Conservation (phyloP, 768 basidiomycete species). For the Leccinum variicolor region DNA sequence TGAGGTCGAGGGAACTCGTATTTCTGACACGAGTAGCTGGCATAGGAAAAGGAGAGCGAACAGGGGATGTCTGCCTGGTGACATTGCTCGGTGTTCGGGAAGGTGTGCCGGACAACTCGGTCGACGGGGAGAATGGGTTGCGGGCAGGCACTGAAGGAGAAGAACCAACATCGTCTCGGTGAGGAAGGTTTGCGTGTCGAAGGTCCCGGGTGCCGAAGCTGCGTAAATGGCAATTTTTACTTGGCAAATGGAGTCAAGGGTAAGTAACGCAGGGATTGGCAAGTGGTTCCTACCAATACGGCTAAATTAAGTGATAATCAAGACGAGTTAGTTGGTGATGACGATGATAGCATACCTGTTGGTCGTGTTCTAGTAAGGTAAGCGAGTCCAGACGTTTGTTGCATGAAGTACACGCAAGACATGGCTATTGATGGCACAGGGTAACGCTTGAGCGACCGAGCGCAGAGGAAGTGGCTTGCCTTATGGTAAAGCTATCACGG, state of each 20-base stretch:
- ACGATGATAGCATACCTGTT: conserved; percentile 50
- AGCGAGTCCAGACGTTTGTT: conserved; percentile 76
- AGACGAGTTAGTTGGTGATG: neutral
- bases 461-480: conserved; percentile 32
- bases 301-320: conserved; percentile 24
- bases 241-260: conserved; percentile 28
- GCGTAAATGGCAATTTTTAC: conserved; percentile 81
- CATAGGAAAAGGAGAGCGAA: conserved; percentile 34
- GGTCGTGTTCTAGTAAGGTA: conserved; percentile 77
- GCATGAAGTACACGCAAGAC: conserved; percentile 74
- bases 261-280: neutral
- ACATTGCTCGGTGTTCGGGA: conserved; percentile 17
- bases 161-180: conserved; percentile 37
- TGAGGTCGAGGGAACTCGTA: conserved; percentile 26
- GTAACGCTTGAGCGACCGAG: conserved; percentile 1
- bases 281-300: conserved; percentile 39
- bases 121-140: conserved; percentile 16
- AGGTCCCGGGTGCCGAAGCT: conserved; percentile 75
- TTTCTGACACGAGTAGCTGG: conserved; percentile 22
- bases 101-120: conserved; percentile 9
- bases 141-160: conserved; percentile 33
- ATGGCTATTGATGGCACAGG: conserved; percentile 47
- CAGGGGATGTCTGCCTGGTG: conserved; percentile 25
- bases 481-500: conserved; percentile 70
- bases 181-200: conserved; percentile 66